Percentiles rank a stretch among this genome's conserved stretches.
phyloP scores from a whole-genome alignment of 768 basidiomycete species.

The Myochromella boudieri region DNA sequence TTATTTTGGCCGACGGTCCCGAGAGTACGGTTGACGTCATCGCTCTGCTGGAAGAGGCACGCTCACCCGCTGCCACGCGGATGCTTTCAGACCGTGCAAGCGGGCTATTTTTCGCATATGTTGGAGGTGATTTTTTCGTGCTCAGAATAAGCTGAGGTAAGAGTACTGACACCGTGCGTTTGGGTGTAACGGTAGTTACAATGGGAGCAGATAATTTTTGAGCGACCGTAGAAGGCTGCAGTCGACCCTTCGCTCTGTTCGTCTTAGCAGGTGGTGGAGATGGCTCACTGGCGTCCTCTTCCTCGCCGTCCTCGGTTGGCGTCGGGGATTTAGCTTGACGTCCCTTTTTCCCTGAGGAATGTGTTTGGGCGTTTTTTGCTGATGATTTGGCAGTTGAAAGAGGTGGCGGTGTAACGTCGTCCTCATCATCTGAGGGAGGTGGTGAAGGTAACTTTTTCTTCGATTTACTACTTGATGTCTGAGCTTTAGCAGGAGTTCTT shows the following conservation, averaged over 20 bases:
- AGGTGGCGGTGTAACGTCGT: constrained; percentile 4
- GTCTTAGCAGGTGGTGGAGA: background rate
- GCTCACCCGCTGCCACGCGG: constrained; percentile 25
- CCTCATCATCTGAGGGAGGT: constrained; percentile 12
- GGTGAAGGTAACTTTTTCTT: constrained; percentile 4
- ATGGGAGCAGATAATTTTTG: constrained; percentile 1
- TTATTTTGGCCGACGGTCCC: constrained; percentile 10
- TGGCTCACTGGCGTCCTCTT: background rate
- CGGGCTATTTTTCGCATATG: background rate
- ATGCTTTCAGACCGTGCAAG: constrained; percentile 26
- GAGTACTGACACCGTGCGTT: constrained; percentile 18
- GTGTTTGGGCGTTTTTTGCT: background rate
- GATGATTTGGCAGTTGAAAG: background rate
- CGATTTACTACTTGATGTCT: background rate
- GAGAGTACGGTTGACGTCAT: constrained; percentile 8
- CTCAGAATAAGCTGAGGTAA: constrained; percentile 15
- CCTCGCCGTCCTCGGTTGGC: constrained; percentile 7
- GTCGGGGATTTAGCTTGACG: constrained; percentile 1
- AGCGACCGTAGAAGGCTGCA: background rate
- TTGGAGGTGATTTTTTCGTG: constrained; percentile 10
- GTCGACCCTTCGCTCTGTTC: constrained; percentile 1
- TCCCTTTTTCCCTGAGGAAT: background rate
- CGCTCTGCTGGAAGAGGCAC: constrained; percentile 14
- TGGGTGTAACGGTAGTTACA: constrained; percentile 15
- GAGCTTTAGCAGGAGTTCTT: constrained; percentile 1